These are phyloP conservation scores for Rhizophagus sp. DNA, from an alignment of 192 early-diverging fungal genomes.

Conservation along the genomic window DNA sequence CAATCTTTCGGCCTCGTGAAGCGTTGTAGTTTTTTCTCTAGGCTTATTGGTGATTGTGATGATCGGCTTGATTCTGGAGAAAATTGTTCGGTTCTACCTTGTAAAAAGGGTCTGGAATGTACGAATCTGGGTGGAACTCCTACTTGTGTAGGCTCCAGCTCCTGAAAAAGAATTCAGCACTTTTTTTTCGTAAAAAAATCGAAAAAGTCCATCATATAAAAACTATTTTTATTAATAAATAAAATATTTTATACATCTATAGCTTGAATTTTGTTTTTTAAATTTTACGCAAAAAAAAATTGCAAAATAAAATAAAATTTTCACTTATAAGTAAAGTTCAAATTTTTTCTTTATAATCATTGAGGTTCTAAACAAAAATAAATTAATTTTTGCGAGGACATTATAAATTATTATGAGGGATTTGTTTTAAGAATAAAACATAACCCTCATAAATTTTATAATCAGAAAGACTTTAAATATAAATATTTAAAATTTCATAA, in stretches of 20 bases:
- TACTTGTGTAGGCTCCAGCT: too few relatives aligned
- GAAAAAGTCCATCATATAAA: conserved; percentile 20
- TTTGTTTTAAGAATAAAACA: too few relatives aligned
- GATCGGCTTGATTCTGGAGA: conserved; percentile 10
- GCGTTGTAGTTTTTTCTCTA: conserved; percentile 22
- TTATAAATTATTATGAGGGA: too few relatives aligned
- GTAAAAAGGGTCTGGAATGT: conserved; percentile 17
- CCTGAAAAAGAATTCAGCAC: too few relatives aligned
- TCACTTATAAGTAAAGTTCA: neutral
- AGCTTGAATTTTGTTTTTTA: conserved; percentile 9
- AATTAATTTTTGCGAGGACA: too few relatives aligned
- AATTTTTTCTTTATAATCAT: neutral
- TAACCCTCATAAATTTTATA: neutral
- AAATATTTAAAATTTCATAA: conserved; percentile 14
- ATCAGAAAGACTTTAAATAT: neutral
- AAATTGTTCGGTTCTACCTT: conserved; percentile 31
- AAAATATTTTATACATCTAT: conserved; percentile 1
- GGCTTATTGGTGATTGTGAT: conserved; percentile 24
- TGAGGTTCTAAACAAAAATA: conserved; percentile 1
- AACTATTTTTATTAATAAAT: conserved; percentile 23
- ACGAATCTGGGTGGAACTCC: conserved; percentile 17
- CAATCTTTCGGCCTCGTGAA: conserved; percentile 8
- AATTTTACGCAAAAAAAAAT: neutral
- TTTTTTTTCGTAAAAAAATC: conserved; percentile 3
- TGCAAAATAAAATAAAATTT: neutral